Evolutionary conservation across 352 stramenopile genomes (phyloP), one percentile per base, ranked within the genome.

Genomic region (Pythium phragmiticola): DNA sequence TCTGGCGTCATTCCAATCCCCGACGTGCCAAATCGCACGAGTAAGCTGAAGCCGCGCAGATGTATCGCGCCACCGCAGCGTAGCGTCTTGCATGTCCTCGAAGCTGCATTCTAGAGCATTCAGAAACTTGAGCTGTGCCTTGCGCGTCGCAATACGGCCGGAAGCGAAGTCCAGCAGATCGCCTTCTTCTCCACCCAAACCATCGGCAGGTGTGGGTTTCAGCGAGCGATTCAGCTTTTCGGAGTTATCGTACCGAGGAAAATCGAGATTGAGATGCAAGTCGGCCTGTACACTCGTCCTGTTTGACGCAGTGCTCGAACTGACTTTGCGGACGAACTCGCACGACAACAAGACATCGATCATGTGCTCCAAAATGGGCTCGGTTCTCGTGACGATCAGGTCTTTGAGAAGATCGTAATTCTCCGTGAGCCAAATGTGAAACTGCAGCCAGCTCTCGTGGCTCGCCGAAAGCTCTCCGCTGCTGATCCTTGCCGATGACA

Each of bases 391-490:
- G 16, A 90, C 17, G n/a, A 94, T 78, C 17, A 92, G 36, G 39
- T 94, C 82, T n/a, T 84, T 78, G 11, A 94, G 68, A 3, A 88
- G 53, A 8, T 78, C 63, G 26, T 74, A 74, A 43, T 90, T 84
- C 21, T 89, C 81, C 1, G 77, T 85, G 12, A 94, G 65, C 84
- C 84, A 94, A n/a, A 81, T 65, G n/a, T 88, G 80, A 46, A 94
- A 94, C 48, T 89, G 77, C 12, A 87, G 68, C 82, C 82, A 91
- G 19, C 74, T 84, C 13, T 91, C 80, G 54, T 76, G 71, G 28
- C 75, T 89, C 0, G 33, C 19, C 14, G 48, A 58, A 0, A 67
- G 50, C 33, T 59, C 19, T 26, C 60, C 56, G 50, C 49, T 61
- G 47, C 53, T 64, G 36, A 54, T 49, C 28, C 52, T 50, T n/a